Conservation (phyloP, 768 basidiomycete species). For the Lentinus tigrinus region DNA sequence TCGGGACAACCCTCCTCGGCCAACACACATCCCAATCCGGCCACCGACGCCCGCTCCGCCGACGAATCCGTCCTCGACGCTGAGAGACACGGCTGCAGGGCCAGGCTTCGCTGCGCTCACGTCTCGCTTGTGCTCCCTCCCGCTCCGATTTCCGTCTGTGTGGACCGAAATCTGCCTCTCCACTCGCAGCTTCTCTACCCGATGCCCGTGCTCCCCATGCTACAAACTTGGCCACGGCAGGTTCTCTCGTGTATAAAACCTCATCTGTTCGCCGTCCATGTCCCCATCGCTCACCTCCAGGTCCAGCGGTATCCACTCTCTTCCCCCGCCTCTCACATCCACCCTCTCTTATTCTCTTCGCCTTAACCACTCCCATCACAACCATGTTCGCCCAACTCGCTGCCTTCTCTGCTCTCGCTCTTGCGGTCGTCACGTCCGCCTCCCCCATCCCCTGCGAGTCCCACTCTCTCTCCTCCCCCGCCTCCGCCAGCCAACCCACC, state of each 20-base stretch:
- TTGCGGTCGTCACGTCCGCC: neutral
- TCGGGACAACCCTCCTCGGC: too few relatives aligned
- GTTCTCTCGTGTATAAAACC: neutral
- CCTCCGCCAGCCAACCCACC: neutral
- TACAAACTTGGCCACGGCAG: too few relatives aligned
- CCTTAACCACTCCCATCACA: neutral
- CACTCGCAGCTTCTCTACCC: neutral
- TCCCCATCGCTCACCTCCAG: constrained; percentile 1
- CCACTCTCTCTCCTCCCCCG: neutral
- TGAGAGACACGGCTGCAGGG: too few relatives aligned
- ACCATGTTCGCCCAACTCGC: neutral
- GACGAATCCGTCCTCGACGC: too few relatives aligned
- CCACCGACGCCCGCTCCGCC: too few relatives aligned
- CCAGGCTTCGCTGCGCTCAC: too few relatives aligned
- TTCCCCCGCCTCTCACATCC: neutral
- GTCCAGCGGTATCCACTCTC: constrained; percentile 11
- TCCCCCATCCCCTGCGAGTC: neutral
- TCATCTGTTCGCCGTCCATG: neutral
- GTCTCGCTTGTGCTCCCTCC: neutral
- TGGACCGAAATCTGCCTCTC: neutral
- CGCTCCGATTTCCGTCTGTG: neutral
- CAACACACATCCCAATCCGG: too few relatives aligned
- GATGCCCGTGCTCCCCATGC: too few relatives aligned
- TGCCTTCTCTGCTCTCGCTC: constrained; percentile 5
- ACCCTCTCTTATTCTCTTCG: neutral